phyloP scores from a whole-genome alignment of 352 stramenopile species.

The Globisporangium middletonii region DNA sequence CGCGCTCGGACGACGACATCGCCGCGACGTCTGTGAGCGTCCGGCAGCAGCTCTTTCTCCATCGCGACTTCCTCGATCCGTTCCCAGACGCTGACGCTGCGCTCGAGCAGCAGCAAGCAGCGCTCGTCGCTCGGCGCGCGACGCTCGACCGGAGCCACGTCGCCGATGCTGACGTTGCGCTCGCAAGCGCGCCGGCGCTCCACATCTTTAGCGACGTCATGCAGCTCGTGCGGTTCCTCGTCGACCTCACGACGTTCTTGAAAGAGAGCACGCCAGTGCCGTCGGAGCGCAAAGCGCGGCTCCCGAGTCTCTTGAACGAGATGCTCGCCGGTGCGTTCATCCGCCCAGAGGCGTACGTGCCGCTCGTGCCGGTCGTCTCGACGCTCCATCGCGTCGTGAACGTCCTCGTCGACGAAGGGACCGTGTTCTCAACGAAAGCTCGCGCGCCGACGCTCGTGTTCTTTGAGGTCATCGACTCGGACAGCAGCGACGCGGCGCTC shows the following conservation, averaged over 20 bases:
- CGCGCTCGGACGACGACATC: conserved; percentile 44
- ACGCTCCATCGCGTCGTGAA: conserved; percentile 39
- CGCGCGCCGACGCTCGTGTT: conserved; percentile 59
- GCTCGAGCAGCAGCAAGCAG: conserved; percentile 32
- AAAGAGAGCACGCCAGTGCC: conserved; percentile 49
- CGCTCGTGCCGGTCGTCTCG: conserved; percentile 22
- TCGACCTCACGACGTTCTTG: conserved; percentile 57
- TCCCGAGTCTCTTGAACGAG: conserved; percentile 33
- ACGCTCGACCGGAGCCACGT: conserved; percentile 26
- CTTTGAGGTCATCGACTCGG: conserved; percentile 46
- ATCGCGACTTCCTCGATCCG: conserved; percentile 38
- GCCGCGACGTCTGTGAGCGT: conserved; percentile 20
- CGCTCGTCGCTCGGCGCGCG: conserved; percentile 28
- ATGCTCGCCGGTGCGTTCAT: conserved; percentile 43
- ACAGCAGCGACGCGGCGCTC: conserved; percentile 19
- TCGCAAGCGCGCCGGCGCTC: conserved; percentile 32
- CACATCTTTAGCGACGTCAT: conserved; percentile 58
- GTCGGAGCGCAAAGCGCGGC: conserved; percentile 34
- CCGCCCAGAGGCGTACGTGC: conserved; percentile 44
- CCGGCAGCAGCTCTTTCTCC: conserved; percentile 20
- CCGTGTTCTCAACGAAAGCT: conserved; percentile 67
- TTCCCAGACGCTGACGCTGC: conserved; percentile 30
- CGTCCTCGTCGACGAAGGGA: conserved; percentile 49
- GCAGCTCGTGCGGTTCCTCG: conserved; percentile 49
- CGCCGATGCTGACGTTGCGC: conserved; percentile 33